phyloP scores from a whole-genome alignment of 495 filamentous ascomycete genomes.

The Daldinia decipiens region DNA sequence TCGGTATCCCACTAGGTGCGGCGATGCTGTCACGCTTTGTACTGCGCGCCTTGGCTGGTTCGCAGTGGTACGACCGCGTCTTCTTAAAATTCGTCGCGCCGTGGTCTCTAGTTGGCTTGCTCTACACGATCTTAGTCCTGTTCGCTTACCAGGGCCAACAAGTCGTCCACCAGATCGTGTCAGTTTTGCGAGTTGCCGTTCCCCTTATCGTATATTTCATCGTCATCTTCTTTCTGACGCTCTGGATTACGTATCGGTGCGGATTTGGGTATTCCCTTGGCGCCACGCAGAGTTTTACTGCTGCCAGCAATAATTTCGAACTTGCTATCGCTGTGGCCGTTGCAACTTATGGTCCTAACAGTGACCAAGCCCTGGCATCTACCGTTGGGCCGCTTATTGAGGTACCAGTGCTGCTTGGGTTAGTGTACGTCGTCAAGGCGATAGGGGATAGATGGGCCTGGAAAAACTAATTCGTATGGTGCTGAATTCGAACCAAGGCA shows the following conservation, averaged over 20 bases:
- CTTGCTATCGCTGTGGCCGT: slow-evolving; percentile 92
- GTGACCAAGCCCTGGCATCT: slow-evolving; percentile 86
- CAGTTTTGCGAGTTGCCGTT: slow-evolving; percentile 80
- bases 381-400: slow-evolving; percentile 93
- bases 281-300: slow-evolving; percentile 89
- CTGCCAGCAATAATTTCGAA: slow-evolving; percentile 96
- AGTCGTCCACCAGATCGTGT: slow-evolving; percentile 85
- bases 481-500: neutral
- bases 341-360: slow-evolving; percentile 80
- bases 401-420: slow-evolving; percentile 81
- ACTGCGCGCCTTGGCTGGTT: slow-evolving; percentile 64
- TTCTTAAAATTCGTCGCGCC: slow-evolving; percentile 78
- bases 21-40: slow-evolving; percentile 78
- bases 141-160: slow-evolving; percentile 83
- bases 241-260: slow-evolving; percentile 64
- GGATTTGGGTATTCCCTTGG: slow-evolving; percentile 79
- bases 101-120: slow-evolving; percentile 82
- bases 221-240: slow-evolving; percentile 75
- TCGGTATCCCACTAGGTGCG: slow-evolving; percentile 84
- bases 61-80: slow-evolving; percentile 70
- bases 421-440: slow-evolving; percentile 73
- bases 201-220: slow-evolving; percentile 84
- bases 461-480: neutral
- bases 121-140: slow-evolving; percentile 87
- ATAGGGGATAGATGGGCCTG: neutral